These are phyloP conservation scores for Penicillium bovifimosum DNA, from an alignment of 495 filamentous ascomycete species.

Conservation along the genomic window DNA sequence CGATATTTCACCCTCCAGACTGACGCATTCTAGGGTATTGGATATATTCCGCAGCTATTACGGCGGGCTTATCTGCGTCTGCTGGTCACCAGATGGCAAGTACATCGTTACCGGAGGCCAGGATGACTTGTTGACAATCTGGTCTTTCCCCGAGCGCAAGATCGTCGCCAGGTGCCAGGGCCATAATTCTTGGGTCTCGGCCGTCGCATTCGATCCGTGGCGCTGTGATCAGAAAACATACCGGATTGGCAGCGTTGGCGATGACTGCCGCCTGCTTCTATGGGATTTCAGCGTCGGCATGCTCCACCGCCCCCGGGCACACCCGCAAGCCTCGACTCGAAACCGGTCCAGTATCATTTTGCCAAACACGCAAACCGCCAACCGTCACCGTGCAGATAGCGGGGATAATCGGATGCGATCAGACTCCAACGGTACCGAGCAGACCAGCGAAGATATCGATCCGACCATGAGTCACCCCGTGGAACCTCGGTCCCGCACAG, in stretches of 20 bases:
- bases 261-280: constrained; percentile 81
- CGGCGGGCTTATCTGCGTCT: constrained; percentile 84
- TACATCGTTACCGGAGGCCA: constrained; percentile 94
- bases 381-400: constrained; percentile 71
- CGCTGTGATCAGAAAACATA: constrained; percentile 92
- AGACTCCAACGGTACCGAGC: constrained; percentile 60
- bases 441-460: constrained; percentile 39
- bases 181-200: constrained; percentile 91
- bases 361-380: constrained; percentile 54
- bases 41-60: constrained; percentile 89
- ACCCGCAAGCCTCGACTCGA: constrained; percentile 34
- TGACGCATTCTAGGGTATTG: constrained; percentile 53
- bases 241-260: constrained; percentile 90
- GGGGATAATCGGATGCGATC: constrained; percentile 50
- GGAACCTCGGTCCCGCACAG: constrained; percentile 70
- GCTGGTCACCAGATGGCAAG: constrained; percentile 96
- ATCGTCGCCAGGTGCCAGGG: constrained; percentile 91
- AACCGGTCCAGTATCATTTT: constrained; percentile 36
- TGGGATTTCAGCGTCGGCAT: constrained; percentile 99
- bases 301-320: constrained; percentile 79
- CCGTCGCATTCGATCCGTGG: constrained; percentile 93
- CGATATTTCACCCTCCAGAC: neutral
- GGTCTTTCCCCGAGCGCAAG: constrained; percentile 75
- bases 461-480: constrained; percentile 64
- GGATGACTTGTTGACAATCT: constrained; percentile 91